phyloP scores from a whole-genome alignment of 2,329 filamentous ascomycete species.

The Herpomyces periplanetae region DNA sequence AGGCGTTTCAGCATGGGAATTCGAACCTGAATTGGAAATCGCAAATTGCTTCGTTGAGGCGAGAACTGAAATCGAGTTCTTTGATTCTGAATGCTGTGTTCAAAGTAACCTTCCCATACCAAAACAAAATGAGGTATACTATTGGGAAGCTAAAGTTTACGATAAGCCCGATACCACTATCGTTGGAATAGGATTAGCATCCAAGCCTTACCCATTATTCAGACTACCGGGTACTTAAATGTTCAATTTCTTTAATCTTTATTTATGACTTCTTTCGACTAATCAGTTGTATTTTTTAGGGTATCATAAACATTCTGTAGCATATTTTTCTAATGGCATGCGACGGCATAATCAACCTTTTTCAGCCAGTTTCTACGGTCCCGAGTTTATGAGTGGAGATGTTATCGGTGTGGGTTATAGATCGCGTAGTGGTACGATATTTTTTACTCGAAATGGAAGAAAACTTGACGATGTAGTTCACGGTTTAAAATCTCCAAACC shows the following conservation, averaged over 20 bases:
- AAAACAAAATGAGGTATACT: constrained; percentile 96
- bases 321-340: constrained; percentile 54
- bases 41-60: constrained; percentile 94
- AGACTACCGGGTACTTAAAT: constrained; percentile 31
- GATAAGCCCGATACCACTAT: constrained; percentile 68
- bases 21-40: constrained; percentile 92
- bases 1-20: constrained; percentile 96
- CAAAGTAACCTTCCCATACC: constrained; percentile 86
- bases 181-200: constrained; percentile 68
- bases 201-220: constrained; percentile 86
- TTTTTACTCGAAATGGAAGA: constrained; percentile 95
- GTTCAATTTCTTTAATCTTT: not conserved
- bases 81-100: constrained; percentile 85
- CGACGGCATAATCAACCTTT: constrained; percentile 84
- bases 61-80: constrained; percentile 91
- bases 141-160: constrained; percentile 96
- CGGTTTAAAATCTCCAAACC: constrained; percentile 70
- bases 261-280: constrained; percentile 1
- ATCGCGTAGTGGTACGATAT: constrained; percentile 66
- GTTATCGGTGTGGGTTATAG: constrained; percentile 84
- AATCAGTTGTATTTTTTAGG: constrained; percentile 12
- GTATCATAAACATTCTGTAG: constrained; percentile 64
- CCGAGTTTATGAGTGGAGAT: constrained; percentile 57
- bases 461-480: constrained; percentile 78
- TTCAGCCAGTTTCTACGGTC: constrained; percentile 30